Conservation (phyloP, 495 filamentous ascomycete genomes). For the Platismatia glauca region DNA sequence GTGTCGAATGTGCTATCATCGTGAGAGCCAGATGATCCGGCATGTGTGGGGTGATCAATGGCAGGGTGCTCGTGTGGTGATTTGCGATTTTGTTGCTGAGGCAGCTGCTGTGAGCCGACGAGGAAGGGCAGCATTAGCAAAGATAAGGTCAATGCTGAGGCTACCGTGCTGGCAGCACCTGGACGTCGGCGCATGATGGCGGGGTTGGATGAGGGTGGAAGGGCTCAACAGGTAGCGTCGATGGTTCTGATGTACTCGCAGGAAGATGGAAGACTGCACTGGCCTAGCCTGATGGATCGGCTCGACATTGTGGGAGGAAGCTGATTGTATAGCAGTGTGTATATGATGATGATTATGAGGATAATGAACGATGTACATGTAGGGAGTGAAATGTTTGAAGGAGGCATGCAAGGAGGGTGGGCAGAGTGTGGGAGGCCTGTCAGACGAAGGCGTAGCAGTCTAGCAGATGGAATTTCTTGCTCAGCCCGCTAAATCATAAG, state of each 20-base stretch:
- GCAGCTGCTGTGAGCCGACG: slow-evolving; percentile 49
- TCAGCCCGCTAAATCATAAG: neutral
- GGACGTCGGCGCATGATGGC: slow-evolving; percentile 29
- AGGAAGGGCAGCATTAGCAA: slow-evolving; percentile 45
- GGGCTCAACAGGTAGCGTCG: slow-evolving; percentile 10
- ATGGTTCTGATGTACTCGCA: neutral
- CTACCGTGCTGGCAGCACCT: slow-evolving; percentile 31
- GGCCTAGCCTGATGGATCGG: neutral
- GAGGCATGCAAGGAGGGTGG: no score
- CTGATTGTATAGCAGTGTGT: neutral
- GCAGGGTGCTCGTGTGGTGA: slow-evolving; percentile 27
- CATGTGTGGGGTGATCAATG: slow-evolving; percentile 27
- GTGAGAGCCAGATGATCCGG: slow-evolving; percentile 14
- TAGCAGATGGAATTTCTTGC: neutral
- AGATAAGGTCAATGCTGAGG: slow-evolving; percentile 38
- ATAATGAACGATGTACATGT: neutral
- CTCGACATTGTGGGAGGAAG: neutral
- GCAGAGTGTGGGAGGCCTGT: neutral
- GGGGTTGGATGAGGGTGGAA: slow-evolving; percentile 1
- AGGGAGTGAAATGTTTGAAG: neutral
- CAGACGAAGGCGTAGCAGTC: neutral
- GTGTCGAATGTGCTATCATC: slow-evolving; percentile 21
- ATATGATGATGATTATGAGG: no score
- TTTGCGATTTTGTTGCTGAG: slow-evolving; percentile 33
- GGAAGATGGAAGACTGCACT: neutral